Evolutionary conservation across 305 asterid species (phyloP).

Genomic region (Withania somnifera): DNA sequence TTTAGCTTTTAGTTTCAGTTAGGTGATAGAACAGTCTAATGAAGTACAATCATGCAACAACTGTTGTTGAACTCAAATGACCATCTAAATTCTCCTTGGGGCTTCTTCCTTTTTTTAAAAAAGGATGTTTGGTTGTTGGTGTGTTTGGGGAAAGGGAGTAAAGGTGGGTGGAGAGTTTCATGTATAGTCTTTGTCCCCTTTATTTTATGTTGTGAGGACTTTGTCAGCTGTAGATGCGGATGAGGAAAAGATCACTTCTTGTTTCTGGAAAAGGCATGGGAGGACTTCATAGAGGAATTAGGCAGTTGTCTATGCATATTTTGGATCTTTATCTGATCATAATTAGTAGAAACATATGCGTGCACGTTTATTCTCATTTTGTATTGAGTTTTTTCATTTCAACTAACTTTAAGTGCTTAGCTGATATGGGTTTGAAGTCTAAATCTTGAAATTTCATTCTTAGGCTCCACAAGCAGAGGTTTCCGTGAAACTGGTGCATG

Average conservation of each 20-base stretch:
- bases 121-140: background rate
- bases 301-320: background rate
- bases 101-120: background rate
- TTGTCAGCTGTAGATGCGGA: background rate
- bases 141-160: background rate
- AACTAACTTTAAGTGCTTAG: background rate
- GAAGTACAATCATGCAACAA: background rate
- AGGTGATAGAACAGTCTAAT: background rate
- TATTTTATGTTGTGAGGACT: background rate
- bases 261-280: background rate
- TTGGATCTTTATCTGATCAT: background rate
- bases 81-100: background rate
- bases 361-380: background rate
- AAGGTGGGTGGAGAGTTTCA: background rate
- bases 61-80: background rate
- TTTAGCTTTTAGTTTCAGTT: background rate
- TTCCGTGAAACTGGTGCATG: conserved; percentile 9
- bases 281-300: background rate
- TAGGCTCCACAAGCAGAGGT: conserved; percentile 18
- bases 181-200: background rate
- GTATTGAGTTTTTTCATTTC: background rate
- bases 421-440: background rate
- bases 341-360: background rate
- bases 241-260: background rate
- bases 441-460: conserved; percentile 1